Percentiles rank a stretch among this genome's conserved stretches.
phyloP scores from a whole-genome alignment of 192 early-diverging fungal species.

The Chytriomyces sp. region DNA sequence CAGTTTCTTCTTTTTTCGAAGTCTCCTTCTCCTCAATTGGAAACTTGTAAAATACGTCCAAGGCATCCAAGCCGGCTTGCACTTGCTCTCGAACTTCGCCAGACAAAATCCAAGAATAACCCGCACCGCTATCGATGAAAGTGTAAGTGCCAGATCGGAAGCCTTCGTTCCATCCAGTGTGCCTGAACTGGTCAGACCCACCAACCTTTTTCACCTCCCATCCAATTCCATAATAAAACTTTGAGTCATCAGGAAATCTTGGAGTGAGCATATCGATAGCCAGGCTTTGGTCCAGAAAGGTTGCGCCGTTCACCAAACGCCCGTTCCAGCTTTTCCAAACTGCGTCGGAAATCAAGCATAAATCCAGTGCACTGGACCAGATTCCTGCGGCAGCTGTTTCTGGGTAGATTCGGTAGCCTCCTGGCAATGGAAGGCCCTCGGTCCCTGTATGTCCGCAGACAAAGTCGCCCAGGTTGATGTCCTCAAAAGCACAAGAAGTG shows the following conservation, averaged over 20 bases:
- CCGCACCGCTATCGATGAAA: neutral
- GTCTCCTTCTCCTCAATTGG: neutral
- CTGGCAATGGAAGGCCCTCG: conserved; percentile 28
- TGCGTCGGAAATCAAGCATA: conserved; percentile 5
- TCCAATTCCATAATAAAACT: neutral
- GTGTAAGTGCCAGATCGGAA: neutral
- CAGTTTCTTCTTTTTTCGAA: neutral
- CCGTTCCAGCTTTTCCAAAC: conserved; percentile 10
- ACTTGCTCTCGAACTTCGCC: neutral
- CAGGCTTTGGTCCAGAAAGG: neutral
- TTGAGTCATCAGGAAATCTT: neutral
- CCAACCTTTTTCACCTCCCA: neutral
- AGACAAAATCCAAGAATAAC: conserved; percentile 10
- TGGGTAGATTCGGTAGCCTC: conserved; percentile 41
- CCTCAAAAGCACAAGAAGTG: conserved; percentile 33
- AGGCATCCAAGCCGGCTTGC: neutral
- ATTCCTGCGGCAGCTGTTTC: conserved; percentile 46
- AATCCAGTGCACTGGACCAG: conserved; percentile 46
- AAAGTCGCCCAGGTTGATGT: conserved; percentile 27
- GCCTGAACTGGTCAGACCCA: conserved; percentile 1
- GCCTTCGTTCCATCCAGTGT: conserved; percentile 4
- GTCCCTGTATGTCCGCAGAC: conserved; percentile 24
- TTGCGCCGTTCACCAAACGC: neutral
- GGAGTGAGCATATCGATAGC: conserved; percentile 2
- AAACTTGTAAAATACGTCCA: neutral